Evolutionary conservation across 148 eudicot species (phyloP), one percentile per base, ranked within the genome.

Genomic region (Camellia sinensis): DNA sequence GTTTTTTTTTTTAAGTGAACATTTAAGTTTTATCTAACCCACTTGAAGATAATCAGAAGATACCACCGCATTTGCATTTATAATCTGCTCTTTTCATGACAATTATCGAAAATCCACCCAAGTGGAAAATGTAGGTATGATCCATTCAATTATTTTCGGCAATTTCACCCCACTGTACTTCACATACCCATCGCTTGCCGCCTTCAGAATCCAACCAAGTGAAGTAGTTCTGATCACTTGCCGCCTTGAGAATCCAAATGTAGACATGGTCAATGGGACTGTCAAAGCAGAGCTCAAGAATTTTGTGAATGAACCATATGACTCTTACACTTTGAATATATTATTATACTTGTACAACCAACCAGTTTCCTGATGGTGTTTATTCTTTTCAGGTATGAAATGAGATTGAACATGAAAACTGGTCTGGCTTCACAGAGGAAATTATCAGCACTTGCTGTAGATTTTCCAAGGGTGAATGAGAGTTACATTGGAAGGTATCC

Each of bases 391-490:
- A 29, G 37, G 37, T 29, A 93, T 69, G 99, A 93, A 84, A 93
- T 96, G 98, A 92, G 97, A 79, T 96, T 96, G 87, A 91, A 96
- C 91, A 91, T 92, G 88, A 86, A 93, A 87, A 89, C 80, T 71
- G 93, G 95, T 61, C 82, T 83, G 74, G 97, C 98, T 64, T 81
- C 95, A 40, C 99, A 93, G 86, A 96, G 82, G 82, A 86, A 88
- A 78, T 88, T 96, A 73, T 96, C 99, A 71, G 97, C 78, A 53
- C 73, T 95, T 85, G 89, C 95, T 80, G 97, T 96, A 40, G 99
- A 96, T 84, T 96, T 96, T 76, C 98, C 99, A 14, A 85, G 98
- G 87, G 81, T 96, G 72, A 29, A 29, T 29, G 37, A 29, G 37
- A 29, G 37, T 29, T 29, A 29, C 37, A 29, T 29, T 29, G 37